Conservation (phyloP, 352 stramenopile genomes). For the Chrysophaeum taylorii region DNA sequence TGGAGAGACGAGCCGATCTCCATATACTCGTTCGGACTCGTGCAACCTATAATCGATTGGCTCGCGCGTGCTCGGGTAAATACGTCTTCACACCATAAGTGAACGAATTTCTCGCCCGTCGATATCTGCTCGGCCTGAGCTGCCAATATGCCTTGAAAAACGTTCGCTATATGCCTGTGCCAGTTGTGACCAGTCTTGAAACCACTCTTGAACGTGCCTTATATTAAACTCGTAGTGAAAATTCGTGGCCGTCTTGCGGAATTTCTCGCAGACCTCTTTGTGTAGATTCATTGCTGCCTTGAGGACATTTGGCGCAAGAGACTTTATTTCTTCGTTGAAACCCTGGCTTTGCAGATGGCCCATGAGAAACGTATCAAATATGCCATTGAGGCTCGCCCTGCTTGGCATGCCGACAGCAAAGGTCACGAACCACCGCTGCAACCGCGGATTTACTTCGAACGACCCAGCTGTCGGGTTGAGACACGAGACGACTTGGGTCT, state of each 20-base stretch:
- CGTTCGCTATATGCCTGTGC: too few species aligned
- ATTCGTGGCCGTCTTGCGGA: conserved; percentile 86
- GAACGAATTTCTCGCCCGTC: conserved; percentile 78
- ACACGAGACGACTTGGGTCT: conserved; percentile 81
- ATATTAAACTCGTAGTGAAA: conserved; percentile 98
- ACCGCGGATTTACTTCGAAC: conserved; percentile 79
- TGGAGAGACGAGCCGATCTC: conserved; percentile 72
- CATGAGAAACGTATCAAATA: conserved; percentile 89
- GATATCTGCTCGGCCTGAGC: conserved; percentile 79
- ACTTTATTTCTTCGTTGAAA: conserved; percentile 75
- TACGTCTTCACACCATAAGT: too few species aligned
- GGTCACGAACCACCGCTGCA: conserved; percentile 88
- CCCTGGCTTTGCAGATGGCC: conserved; percentile 63
- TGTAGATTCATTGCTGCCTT: conserved; percentile 83
- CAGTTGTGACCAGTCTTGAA: too few species aligned
- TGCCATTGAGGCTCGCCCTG: conserved; percentile 78
- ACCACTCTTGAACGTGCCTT: too few species aligned
- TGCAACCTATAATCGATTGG: too few species aligned
- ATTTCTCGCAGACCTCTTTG: conserved; percentile 66
- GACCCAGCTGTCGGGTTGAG: conserved; percentile 90
- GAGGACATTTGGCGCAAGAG: conserved; percentile 75
- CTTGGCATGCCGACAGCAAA: conserved; percentile 88
- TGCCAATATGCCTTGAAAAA: conserved; percentile 87
- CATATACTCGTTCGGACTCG: conserved; percentile 87
- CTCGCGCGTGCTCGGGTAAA: too few species aligned